These are phyloP conservation scores for Xylariales sp. DNA, from an alignment of 2,329 filamentous ascomycete species.

Conservation along the genomic window DNA sequence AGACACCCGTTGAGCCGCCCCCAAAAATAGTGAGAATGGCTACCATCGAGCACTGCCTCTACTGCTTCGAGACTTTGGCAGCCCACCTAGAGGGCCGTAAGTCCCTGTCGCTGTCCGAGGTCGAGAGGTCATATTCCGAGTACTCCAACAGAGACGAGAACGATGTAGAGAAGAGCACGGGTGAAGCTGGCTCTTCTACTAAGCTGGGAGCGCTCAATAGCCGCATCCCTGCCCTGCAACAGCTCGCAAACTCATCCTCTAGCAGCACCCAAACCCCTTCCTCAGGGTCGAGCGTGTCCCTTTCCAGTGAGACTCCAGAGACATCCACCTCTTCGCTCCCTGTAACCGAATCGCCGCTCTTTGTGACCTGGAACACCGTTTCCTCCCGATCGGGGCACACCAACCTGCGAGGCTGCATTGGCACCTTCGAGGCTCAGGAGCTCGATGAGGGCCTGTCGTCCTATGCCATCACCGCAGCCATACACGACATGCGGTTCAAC, in stretches of 20 bases:
- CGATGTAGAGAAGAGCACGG: conserved; percentile 7
- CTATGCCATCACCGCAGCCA: conserved; percentile 77
- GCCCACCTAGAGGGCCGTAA: conserved; percentile 69
- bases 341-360: conserved; percentile 64
- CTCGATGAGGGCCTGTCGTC: conserved; percentile 68
- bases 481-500: conserved; percentile 59
- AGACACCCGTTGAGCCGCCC: too few species aligned
- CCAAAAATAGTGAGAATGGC: too few species aligned
- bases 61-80: conserved; percentile 84
- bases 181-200: conserved; percentile 13
- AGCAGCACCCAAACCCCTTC: conserved; percentile 22
- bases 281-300: conserved; percentile 28
- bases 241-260: conserved; percentile 18
- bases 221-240: conserved; percentile 20
- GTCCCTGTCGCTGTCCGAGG: conserved; percentile 60
- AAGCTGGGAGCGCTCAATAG: conserved; percentile 24
- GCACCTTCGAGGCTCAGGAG: conserved; percentile 79
- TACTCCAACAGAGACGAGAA: conserved; percentile 28
- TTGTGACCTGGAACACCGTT: conserved; percentile 90
- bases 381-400: conserved; percentile 51
- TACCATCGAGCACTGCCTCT: conserved; percentile 78
- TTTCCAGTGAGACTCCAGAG: conserved; percentile 34
- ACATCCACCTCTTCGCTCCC: conserved; percentile 39
- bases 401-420: conserved; percentile 87
- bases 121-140: conserved; percentile 61